Percentiles rank a stretch among this genome's conserved stretches.
Conservation (phyloP, 495 filamentous ascomycete genomes). For the Xylaria cubensis region DNA sequence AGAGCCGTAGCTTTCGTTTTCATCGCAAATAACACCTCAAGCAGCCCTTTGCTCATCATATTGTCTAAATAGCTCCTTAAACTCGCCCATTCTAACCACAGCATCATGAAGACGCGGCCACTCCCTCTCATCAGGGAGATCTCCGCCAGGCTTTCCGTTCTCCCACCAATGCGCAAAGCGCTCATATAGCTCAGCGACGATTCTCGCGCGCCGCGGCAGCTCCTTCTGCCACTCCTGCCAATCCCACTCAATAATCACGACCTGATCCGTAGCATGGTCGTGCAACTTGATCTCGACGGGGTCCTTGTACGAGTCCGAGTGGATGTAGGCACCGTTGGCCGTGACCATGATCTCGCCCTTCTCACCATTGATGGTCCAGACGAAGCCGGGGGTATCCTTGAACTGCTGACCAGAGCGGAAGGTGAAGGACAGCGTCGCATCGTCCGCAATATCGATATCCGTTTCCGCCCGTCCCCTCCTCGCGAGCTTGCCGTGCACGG, state of each 20-base stretch:
- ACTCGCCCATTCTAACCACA: constrained; percentile 37
- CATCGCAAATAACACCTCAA: neutral
- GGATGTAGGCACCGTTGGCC: constrained; percentile 42
- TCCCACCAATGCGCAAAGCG: constrained; percentile 46
- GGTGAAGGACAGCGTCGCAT: constrained; percentile 50
- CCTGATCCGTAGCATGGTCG: constrained; percentile 48
- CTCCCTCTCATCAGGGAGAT: constrained; percentile 33
- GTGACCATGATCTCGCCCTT: constrained; percentile 62
- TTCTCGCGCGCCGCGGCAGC: constrained; percentile 44
- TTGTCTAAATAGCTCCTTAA: constrained; percentile 51
- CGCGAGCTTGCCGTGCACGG: constrained; percentile 52
- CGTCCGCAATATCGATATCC: constrained; percentile 33
- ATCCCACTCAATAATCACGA: constrained; percentile 51
- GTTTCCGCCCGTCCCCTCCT: constrained; percentile 20
- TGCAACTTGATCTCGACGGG: constrained; percentile 52
- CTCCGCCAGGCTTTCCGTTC: constrained; percentile 21
- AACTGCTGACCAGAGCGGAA: constrained; percentile 59
- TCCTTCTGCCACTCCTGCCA: constrained; percentile 50
- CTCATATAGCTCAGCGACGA: constrained; percentile 59
- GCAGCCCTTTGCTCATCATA: constrained; percentile 39
- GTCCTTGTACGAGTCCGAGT: constrained; percentile 42
- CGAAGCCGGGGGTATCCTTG: constrained; percentile 52
- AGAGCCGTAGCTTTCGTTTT: too few species aligned
- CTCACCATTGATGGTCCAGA: constrained; percentile 62
- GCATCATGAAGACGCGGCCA: constrained; percentile 35